phyloP scores from a whole-genome alignment of 202 grass and related monocot genomes.

The Miscanthus sacchariflorus region DNA sequence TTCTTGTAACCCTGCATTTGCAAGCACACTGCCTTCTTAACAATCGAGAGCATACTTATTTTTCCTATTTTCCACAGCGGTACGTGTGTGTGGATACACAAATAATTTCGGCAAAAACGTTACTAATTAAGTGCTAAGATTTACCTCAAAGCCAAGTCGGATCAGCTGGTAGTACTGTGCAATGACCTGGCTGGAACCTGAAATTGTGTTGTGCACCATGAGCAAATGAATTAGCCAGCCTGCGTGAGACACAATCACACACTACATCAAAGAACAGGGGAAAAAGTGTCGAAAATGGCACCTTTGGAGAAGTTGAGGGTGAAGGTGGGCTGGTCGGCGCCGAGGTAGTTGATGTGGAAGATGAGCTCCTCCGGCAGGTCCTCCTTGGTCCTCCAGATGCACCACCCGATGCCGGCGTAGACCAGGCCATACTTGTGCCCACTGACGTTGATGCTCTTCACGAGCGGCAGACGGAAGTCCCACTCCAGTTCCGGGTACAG shows the following conservation, averaged over 20 bases:
- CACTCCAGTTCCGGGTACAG: constrained; percentile 79
- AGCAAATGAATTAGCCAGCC: not conserved
- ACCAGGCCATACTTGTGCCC: constrained; percentile 96
- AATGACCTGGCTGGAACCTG: constrained; percentile 96
- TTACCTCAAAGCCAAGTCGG: constrained; percentile 77
- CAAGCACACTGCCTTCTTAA: not conserved
- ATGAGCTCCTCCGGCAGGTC: constrained; percentile 97
- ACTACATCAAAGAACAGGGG: not conserved
- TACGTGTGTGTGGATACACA: too few relatives aligned
- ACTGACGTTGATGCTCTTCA: constrained; percentile 96
- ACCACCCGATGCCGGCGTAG: constrained; percentile 92
- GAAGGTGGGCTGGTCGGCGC: constrained; percentile 97
- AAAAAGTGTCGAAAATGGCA: not conserved
- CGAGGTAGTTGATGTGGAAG: constrained; percentile 99
- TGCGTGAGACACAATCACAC: not conserved
- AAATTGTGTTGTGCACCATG: not conserved
- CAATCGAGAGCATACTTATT: not conserved
- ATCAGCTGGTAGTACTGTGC: constrained; percentile 98
- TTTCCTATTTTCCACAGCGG: not conserved
- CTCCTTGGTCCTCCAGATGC: constrained; percentile 89
- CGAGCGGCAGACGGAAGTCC: constrained; percentile 93
- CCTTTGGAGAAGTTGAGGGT: constrained; percentile 99
- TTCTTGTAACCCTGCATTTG: constrained; percentile 78
- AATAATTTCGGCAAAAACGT: too few relatives aligned
- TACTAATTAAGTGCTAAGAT: too few relatives aligned